phyloP scores from a whole-genome alignment of 352 stramenopile species.

The Phytopythium litorale region DNA sequence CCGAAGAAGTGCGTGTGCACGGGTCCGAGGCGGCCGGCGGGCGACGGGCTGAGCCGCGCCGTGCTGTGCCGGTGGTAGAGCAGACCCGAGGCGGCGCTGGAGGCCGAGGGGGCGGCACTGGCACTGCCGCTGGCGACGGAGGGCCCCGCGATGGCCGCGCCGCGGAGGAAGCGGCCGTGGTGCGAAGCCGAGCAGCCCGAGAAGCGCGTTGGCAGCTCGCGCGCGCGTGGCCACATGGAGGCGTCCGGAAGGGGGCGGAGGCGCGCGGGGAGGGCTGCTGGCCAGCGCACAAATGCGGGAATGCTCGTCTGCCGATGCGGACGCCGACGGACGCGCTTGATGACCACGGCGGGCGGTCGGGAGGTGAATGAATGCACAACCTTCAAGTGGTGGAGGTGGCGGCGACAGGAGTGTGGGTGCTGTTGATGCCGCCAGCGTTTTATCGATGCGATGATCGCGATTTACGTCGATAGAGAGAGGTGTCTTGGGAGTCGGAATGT shows the following conservation, averaged over 20 bases:
- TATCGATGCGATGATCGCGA: neutral
- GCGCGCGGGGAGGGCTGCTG: neutral
- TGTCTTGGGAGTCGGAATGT: neutral
- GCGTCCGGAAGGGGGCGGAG: constrained; percentile 3
- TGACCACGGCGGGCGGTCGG: neutral
- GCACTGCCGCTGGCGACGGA: neutral
- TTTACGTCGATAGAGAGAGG: neutral
- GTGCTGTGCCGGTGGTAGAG: constrained; percentile 26
- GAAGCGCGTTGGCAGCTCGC: constrained; percentile 27
- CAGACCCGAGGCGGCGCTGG: constrained; percentile 12
- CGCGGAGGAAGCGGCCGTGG: constrained; percentile 24
- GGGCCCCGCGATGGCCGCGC: neutral
- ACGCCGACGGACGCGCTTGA: neutral
- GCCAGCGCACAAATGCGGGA: neutral
- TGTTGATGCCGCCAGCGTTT: neutral
- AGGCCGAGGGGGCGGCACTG: constrained; percentile 9
- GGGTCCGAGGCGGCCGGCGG: constrained; percentile 11
- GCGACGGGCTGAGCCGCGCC: constrained; percentile 4
- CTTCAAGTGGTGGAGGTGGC: neutral
- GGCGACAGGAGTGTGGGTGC: neutral
- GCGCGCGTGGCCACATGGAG: constrained; percentile 25
- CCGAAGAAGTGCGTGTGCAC: constrained; percentile 18
- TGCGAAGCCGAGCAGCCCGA: constrained; percentile 14
- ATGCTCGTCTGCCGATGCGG: neutral
- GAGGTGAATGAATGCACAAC: neutral